Evolutionary conservation across 805 yeast genomes (phyloP), one percentile per base, ranked within the genome.

Genomic region (Metschnikowia drakensbergensis): DNA sequence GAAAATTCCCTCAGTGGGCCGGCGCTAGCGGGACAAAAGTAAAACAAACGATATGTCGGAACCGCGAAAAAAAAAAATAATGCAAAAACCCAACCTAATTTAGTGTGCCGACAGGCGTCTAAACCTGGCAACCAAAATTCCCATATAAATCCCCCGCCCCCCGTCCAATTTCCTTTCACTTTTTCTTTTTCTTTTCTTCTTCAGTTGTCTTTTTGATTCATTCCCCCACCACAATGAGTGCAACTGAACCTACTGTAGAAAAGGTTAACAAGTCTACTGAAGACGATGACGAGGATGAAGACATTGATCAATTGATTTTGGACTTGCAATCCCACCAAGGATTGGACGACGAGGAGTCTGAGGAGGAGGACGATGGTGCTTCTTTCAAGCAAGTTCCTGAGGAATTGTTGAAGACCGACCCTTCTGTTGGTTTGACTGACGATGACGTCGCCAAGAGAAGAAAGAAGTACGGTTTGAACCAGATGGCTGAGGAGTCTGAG

Each of bases 401-500:
- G 62, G 94, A 86, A 65, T 72, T 86, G 58, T 77, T 88, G 63
- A 84, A 86, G 71, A 88, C 96, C 54, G 88, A 85, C 75, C 90
- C 91, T 46, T 66, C 81, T 45, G 66, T 67, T 60, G 96, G 96
- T 81, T 80, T 88, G 64, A 68, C 84, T 53, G 72, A 81, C 52
- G 95, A 85, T 40, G 96, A 88, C 70, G 95, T 87, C 51, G 48
- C 69, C 65, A 83, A 77, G 70, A 84, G 96, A 80, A 81, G 95
- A 76, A 88, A 87, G 87, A 87, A 84, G 81, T 88, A 72, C 66
- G 96, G 96, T 79, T 74, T 81, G 57, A 88, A 88, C 74, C 91
- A 86, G 75, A 86, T 88, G 95, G 82, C 87, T 58, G 96, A 88
- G 75, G 96, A 88, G 68, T 74, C 80, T 61, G 96, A 88, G 75